Conservation (phyloP, 1,284 basidiomycete genomes). For the Ceratobasidium sp. region DNA sequence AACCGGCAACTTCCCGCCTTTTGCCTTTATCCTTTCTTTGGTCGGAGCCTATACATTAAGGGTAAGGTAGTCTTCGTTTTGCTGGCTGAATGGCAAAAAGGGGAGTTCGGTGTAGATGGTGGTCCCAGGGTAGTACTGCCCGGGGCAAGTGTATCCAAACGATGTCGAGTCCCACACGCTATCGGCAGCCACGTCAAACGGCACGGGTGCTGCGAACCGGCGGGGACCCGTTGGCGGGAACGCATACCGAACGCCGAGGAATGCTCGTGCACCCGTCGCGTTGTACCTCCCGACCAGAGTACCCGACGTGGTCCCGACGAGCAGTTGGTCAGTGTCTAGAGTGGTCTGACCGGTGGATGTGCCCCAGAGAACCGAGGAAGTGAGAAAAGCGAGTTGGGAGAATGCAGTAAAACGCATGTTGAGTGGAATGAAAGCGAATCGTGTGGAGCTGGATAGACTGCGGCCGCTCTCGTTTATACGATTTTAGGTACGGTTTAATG, state of each 20-base stretch:
- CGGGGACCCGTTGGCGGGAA: not conserved
- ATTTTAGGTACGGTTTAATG: not conserved
- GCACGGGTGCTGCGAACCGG: conserved; percentile 12
- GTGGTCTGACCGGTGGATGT: not conserved
- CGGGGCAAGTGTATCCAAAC: conserved; percentile 9
- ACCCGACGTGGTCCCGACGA: not conserved
- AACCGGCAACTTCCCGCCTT: conserved; percentile 10
- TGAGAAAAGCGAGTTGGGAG: not conserved
- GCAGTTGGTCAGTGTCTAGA: conserved; percentile 3
- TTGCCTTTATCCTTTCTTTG: conserved; percentile 3
- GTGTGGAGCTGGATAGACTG: not conserved
- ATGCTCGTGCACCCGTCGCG: conserved; percentile 3
- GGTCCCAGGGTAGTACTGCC: conserved; percentile 7
- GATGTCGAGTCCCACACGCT: not conserved
- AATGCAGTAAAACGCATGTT: conserved; percentile 2
- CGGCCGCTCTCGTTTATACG: not conserved
- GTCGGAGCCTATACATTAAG: conserved; percentile 5
- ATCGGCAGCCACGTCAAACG: not conserved
- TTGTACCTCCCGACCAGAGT: conserved; percentile 1
- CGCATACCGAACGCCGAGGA: conserved; percentile 13
- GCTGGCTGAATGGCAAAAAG: conserved; percentile 9
- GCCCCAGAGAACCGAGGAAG: not conserved
- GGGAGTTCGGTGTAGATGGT: conserved; percentile 10
- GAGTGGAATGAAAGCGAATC: not conserved
- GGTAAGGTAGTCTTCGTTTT: conserved; percentile 3